phyloP scores from a whole-genome alignment of 768 basidiomycete genomes.

The Strobilomyces echinocephalus region DNA sequence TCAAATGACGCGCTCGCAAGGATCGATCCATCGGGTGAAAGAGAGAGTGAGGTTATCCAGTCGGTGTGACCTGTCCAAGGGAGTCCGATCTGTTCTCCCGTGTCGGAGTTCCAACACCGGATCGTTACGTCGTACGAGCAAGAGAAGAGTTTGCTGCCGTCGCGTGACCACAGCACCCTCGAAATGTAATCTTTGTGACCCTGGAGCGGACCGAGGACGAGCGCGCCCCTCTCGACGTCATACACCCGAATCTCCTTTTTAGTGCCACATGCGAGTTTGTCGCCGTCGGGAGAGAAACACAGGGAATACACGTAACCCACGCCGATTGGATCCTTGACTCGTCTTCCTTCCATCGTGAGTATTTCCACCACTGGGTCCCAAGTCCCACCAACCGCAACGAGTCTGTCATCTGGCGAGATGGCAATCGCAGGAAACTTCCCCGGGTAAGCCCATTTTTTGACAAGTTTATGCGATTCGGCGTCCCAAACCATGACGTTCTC shows the following conservation, averaged over 20 bases:
- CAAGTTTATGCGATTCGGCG: not conserved
- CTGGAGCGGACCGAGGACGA: too few species aligned
- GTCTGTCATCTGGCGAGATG: slow-evolving; percentile 3
- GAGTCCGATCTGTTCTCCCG: not conserved
- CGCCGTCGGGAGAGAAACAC: too few species aligned
- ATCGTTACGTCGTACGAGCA: not conserved
- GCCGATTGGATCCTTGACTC: too few species aligned
- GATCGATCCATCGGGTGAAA: not conserved
- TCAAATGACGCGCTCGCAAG: slow-evolving; percentile 2
- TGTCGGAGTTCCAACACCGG: not conserved
- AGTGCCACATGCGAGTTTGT: too few species aligned
- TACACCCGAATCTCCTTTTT: too few species aligned
- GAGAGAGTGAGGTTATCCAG: not conserved
- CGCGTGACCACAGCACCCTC: not conserved
- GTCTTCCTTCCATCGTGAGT: too few species aligned
- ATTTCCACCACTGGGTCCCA: too few species aligned
- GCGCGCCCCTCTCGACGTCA: too few species aligned
- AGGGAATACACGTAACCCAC: too few species aligned
- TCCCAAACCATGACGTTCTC: not conserved
- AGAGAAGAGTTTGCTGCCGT: not conserved
- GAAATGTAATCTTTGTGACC: too few species aligned
- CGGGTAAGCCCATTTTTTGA: not conserved
- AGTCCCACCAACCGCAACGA: not conserved
- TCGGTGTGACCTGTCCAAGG: not conserved
- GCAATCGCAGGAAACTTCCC: not conserved